A percentile compares a stretch with the other conserved stretches of the same genome.
phyloP scores from a whole-genome alignment of 2,329 filamentous ascomycete species.

The Scedosporium dehoogii region DNA sequence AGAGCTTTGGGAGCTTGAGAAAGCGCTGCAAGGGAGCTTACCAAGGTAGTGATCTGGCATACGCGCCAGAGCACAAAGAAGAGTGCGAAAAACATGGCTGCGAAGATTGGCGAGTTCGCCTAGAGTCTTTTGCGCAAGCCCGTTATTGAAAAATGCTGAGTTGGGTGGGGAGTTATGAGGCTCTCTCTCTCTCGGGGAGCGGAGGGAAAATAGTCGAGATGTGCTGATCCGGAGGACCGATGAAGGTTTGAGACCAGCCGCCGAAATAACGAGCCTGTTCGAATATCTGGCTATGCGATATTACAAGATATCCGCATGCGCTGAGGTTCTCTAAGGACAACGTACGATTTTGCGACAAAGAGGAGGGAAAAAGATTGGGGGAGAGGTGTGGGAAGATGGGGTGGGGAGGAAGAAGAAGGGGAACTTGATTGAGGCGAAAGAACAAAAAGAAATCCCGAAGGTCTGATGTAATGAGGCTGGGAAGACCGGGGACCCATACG shows the following conservation, averaged over 20 bases:
- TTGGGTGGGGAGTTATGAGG: no score
- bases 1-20: neutral
- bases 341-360: no score
- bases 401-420: neutral
- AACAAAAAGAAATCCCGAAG: neutral
- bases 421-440: neutral
- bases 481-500: neutral
- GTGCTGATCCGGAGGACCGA: no score
- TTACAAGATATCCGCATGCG: no score
- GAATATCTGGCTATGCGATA: no score
- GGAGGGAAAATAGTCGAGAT: no score
- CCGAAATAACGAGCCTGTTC: no score
- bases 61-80: slow-evolving; percentile 55
- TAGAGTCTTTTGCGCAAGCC: neutral
- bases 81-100: slow-evolving; percentile 50
- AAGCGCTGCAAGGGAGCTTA: slow-evolving; percentile 23
- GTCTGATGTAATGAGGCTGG: neutral
- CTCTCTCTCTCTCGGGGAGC: no score
- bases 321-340: no score
- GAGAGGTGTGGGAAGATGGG: neutral
- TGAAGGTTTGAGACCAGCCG: no score
- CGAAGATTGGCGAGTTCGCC: neutral
- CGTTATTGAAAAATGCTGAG: neutral
- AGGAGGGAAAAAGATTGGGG: no score
- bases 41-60: slow-evolving; percentile 52